Evolutionary conservation across 1,284 basidiomycete species (phyloP), one percentile per base, ranked within the genome.

Genomic region (Fomes fomentarius): DNA sequence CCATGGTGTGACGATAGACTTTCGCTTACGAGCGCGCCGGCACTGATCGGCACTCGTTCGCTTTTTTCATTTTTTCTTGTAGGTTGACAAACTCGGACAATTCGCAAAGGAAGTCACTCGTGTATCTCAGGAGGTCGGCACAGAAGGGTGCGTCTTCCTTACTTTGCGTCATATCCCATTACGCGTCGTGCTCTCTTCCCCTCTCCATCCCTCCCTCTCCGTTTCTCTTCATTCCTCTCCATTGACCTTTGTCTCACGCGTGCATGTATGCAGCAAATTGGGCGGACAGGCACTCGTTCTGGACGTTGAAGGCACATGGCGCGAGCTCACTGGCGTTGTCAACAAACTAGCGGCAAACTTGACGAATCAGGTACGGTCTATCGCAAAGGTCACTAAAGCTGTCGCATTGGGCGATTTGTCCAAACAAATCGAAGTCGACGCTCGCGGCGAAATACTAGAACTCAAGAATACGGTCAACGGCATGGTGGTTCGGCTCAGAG

Each of bases 381-480:
- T 99, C 68, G 94, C 96, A 25, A 86, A 87, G 68, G 94, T 96
- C 67, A 99, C 96, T n/a, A 98, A 95, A 69, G 97, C 97, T 10
- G 96, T 99, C 67, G 96, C 97, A 0, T 78, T 90, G 57, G 97
- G 97, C 44, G 97, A 99, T 75, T 77, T 99, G 60, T 92, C 89
- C 31, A 93, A 96, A 69, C 95, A 97, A 69, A 98, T 99, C 64
- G 94, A 96, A 52, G 96, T 99, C 64, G 92, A 97, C 67, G 96
- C 96, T 1, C 87, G 90, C 39, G 96, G 97, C 35, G 97, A 99
- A 74, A 98, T 99, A 51, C 79, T 98, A 49, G 96, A 98, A 73
- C 77, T 99, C 68, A 98, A 98, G 77, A 94, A 96, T 58, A 99
- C 95, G 33, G 95, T 99, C 71, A 99, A 99, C 69, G 91, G 91